These are phyloP conservation scores for Phaeoacremonium minimum DNA, from an alignment of 2,329 filamentous ascomycete species.

Conservation along the genomic window DNA sequence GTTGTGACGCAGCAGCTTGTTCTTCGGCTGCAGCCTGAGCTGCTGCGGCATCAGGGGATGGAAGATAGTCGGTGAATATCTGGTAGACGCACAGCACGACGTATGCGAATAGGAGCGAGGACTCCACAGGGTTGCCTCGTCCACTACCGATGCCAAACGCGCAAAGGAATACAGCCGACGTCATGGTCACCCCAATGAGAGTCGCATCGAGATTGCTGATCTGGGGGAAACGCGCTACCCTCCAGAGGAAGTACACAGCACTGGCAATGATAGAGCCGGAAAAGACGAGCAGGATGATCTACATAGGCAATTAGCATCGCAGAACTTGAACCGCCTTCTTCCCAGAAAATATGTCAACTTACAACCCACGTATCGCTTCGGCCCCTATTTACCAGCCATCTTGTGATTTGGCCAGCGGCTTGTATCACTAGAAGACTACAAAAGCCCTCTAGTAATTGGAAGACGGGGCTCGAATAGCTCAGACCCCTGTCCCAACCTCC, in stretches of 20 bases:
- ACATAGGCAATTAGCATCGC: too few species aligned
- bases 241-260: constrained; percentile 93
- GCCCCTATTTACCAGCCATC: constrained; percentile 90
- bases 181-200: constrained; percentile 87
- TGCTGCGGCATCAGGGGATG: constrained; percentile 58
- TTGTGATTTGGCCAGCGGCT: constrained; percentile 86
- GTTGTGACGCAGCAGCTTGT: constrained; percentile 50
- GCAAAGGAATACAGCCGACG: constrained; percentile 86
- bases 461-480: constrained; percentile 87
- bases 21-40: constrained; percentile 41
- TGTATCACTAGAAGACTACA: constrained; percentile 96
- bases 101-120: constrained; percentile 92
- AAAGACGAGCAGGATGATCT: constrained; percentile 84
- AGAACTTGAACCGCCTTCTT: too few species aligned
- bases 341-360: too few species aligned
- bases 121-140: constrained; percentile 91
- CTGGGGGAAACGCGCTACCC: constrained; percentile 88
- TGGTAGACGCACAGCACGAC: constrained; percentile 98
- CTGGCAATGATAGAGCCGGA: constrained; percentile 91
- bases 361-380: constrained; percentile 97
- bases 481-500: constrained; percentile 86
- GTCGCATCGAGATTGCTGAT: constrained; percentile 90
- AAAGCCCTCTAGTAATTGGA: constrained; percentile 93
- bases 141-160: constrained; percentile 93
- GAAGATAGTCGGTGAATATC: constrained; percentile 97